Evolutionary conservation across 331 rosid genomes (phyloP).

Genomic region (Quercus lobata): DNA sequence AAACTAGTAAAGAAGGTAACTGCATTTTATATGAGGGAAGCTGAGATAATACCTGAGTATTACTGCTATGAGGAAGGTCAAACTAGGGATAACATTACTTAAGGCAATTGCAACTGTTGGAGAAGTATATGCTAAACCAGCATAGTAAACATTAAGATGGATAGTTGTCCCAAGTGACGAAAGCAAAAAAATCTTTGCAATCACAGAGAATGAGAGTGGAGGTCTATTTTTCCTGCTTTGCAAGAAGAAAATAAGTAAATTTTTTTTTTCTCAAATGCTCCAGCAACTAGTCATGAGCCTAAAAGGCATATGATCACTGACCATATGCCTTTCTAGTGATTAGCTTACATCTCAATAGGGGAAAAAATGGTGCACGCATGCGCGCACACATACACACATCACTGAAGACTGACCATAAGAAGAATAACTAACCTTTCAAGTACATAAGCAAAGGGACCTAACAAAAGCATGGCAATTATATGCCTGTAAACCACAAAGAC

Average conservation of each 20-base stretch:
- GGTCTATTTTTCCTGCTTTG: constrained; percentile 26
- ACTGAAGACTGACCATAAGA: neutral
- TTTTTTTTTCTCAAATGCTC: neutral
- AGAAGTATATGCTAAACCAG: constrained; percentile 32
- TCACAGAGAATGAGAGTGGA: constrained; percentile 10
- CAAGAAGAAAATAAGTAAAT: neutral
- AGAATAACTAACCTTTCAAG: constrained; percentile 15
- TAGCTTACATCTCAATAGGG: neutral
- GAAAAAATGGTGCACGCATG: neutral
- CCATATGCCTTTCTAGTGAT: no score
- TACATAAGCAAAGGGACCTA: constrained; percentile 24
- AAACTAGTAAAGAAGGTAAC: neutral
- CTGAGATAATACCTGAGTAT: constrained; percentile 14
- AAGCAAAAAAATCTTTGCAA: constrained; percentile 22
- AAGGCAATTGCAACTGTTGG: constrained; percentile 27
- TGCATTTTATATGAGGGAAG: neutral
- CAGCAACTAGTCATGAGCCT: neutral
- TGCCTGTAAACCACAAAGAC: constrained; percentile 34
- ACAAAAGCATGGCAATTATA: constrained; percentile 19
- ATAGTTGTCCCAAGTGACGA: constrained; percentile 28
- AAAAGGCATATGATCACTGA: neutral
- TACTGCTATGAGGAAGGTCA: constrained; percentile 31
- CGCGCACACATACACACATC: neutral
- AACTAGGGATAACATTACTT: constrained; percentile 27
- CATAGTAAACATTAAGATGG: constrained; percentile 23